phyloP scores from a whole-genome alignment of 2,329 filamentous ascomycete species.

The Mycosphaerella sp. region DNA sequence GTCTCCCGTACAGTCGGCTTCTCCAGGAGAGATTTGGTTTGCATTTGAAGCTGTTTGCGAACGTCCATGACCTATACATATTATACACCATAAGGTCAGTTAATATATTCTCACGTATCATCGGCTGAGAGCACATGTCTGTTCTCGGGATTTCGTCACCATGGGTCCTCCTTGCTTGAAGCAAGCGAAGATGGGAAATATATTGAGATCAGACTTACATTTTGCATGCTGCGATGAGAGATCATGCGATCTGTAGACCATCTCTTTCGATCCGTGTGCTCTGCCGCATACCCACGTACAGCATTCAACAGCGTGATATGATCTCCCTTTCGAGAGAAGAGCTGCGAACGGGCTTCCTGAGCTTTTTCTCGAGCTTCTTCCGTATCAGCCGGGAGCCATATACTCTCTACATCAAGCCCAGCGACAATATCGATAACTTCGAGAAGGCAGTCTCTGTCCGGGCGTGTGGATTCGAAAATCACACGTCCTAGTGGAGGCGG shows the following conservation, averaged over 20 bases:
- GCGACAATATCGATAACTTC: slow-evolving; percentile 82
- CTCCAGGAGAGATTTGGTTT: slow-evolving; percentile 48
- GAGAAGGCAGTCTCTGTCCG: slow-evolving; percentile 64
- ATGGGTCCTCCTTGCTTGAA: too few relatives aligned
- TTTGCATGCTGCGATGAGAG: slow-evolving; percentile 59
- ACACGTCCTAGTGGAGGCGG: slow-evolving; percentile 76
- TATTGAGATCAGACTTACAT: slow-evolving; percentile 29
- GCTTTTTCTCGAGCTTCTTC: slow-evolving; percentile 57
- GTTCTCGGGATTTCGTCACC: not conserved
- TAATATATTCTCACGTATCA: not conserved
- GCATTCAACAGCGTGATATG: slow-evolving; percentile 58
- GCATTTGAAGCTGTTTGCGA: slow-evolving; percentile 54
- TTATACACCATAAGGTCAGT: not conserved
- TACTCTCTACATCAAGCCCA: slow-evolving; percentile 58
- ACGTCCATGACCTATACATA: slow-evolving; percentile 50
- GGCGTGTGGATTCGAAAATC: slow-evolving; percentile 68
- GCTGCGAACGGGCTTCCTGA: slow-evolving; percentile 48
- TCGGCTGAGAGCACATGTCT: not conserved
- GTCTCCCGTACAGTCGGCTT: slow-evolving; percentile 17
- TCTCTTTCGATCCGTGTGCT: slow-evolving; percentile 52
- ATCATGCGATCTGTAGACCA: slow-evolving; percentile 57
- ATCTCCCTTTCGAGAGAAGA: slow-evolving; percentile 57
- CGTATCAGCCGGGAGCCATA: slow-evolving; percentile 54
- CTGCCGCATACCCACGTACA: slow-evolving; percentile 54
- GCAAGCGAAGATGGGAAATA: not conserved